Percentiles rank a stretch among this genome's conserved stretches.
These are phyloP conservation scores for Ceratorhiza oryzae-sativae DNA, from an alignment of 1,284 basidiomycete genomes.

Conservation along the genomic window DNA sequence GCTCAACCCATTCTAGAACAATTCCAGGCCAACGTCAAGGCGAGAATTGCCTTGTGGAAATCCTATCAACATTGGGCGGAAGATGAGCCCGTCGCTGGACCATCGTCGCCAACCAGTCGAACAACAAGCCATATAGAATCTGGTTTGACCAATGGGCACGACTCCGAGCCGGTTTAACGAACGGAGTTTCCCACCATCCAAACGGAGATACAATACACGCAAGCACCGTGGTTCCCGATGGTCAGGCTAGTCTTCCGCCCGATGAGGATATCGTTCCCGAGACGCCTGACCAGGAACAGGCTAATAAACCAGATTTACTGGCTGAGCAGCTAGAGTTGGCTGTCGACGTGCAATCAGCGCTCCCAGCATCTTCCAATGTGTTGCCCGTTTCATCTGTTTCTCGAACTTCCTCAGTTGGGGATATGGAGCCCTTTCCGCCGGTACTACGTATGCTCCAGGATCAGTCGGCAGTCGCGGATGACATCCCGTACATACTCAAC, in stretches of 20 bases:
- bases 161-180: background rate
- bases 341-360: background rate
- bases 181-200: background rate
- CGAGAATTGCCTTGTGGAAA: slow-evolving; percentile 12
- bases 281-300: slow-evolving; percentile 29
- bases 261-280: slow-evolving; percentile 34
- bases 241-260: slow-evolving; percentile 9
- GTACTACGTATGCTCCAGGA: slow-evolving; percentile 55
- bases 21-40: slow-evolving; percentile 53
- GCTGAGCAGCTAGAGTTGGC: background rate
- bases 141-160: background rate
- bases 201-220: background rate
- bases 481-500: slow-evolving; percentile 61
- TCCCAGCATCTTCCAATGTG: background rate
- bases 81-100: background rate
- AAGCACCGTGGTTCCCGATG: background rate
- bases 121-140: background rate
- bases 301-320: background rate
- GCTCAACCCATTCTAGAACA: slow-evolving; percentile 66
- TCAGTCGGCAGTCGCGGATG: slow-evolving; percentile 51
- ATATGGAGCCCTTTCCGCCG: slow-evolving; percentile 76
- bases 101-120: no score
- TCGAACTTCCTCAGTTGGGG: slow-evolving; percentile 54
- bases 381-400: background rate
- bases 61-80: background rate